Evolutionary conservation across 73 alveolate genomes (phyloP).

Genomic region (Effrenium voratum): DNA sequence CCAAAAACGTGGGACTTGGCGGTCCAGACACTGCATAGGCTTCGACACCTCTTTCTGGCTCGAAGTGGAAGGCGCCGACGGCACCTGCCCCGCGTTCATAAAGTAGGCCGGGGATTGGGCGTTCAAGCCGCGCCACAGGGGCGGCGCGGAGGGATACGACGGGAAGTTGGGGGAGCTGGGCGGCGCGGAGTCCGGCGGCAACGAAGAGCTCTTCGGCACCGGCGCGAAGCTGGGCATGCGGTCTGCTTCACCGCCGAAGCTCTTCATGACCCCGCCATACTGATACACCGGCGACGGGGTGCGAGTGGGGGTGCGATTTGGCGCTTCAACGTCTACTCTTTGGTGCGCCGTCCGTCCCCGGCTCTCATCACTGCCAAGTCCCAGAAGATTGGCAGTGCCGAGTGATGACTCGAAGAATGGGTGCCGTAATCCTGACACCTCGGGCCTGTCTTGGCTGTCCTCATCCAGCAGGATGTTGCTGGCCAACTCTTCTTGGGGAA

Average conservation of each 20-base stretch:
- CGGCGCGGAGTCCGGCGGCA: neutral
- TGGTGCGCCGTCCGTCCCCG: constrained; percentile 74
- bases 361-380: constrained; percentile 33
- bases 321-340: constrained; percentile 35
- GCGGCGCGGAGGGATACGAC: constrained; percentile 6
- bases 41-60: neutral
- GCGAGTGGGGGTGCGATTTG: constrained; percentile 38
- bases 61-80: neutral
- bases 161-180: neutral
- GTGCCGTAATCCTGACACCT: constrained; percentile 38
- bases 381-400: constrained; percentile 12
- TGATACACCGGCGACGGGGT: constrained; percentile 90
- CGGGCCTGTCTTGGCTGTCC: constrained; percentile 27
- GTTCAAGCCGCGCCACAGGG: constrained; percentile 51
- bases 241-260: constrained; percentile 38
- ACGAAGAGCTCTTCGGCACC: neutral
- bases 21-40: constrained; percentile 3
- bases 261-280: constrained; percentile 57
- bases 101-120: constrained; percentile 26
- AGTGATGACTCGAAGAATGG: constrained; percentile 30
- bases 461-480: constrained; percentile 89
- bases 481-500: constrained; percentile 81
- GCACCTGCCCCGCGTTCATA: neutral
- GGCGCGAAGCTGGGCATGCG: neutral
- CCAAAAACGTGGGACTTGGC: neutral